Percentiles rank a stretch among this genome's conserved stretches.
phyloP scores from a whole-genome alignment of 768 basidiomycete species.

The Pisolithus microcarpus region DNA sequence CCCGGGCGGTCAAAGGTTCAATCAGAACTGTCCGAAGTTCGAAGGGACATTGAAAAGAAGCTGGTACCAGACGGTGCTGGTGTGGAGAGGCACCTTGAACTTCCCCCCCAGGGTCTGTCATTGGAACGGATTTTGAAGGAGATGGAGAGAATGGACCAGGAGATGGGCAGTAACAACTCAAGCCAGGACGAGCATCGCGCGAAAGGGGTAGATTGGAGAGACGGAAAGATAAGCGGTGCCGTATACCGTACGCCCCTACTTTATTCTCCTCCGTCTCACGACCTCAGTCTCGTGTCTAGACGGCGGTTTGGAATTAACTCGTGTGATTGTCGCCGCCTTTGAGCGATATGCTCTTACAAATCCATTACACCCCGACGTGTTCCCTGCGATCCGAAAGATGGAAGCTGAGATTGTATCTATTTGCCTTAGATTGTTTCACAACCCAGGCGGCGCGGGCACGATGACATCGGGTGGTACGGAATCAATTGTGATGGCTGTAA shows the following conservation, averaged over 20 bases:
- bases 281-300: constrained; percentile 35
- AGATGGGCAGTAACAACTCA: constrained; percentile 27
- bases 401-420: constrained; percentile 91
- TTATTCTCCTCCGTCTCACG: background rate
- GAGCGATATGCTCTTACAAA: constrained; percentile 80
- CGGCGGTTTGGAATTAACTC: constrained; percentile 75
- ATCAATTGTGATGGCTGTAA: constrained; percentile 91
- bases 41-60: constrained; percentile 55
- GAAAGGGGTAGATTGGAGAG: constrained; percentile 43
- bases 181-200: constrained; percentile 4
- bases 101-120: constrained; percentile 59
- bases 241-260: constrained; percentile 62
- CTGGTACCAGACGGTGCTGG: constrained; percentile 58
- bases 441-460: constrained; percentile 78
- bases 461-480: constrained; percentile 97
- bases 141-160: constrained; percentile 74
- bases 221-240: constrained; percentile 76
- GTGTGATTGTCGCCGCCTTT: constrained; percentile 75
- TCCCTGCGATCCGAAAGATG: constrained; percentile 93
- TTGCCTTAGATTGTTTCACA: constrained; percentile 79
- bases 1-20: constrained; percentile 52
- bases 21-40: constrained; percentile 56
- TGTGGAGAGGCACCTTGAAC: constrained; percentile 56
- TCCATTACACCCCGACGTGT: constrained; percentile 88
- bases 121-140: constrained; percentile 69